Evolutionary conservation across 306 rosid genomes (phyloP).

Genomic region (Begonia peltatifolia): DNA sequence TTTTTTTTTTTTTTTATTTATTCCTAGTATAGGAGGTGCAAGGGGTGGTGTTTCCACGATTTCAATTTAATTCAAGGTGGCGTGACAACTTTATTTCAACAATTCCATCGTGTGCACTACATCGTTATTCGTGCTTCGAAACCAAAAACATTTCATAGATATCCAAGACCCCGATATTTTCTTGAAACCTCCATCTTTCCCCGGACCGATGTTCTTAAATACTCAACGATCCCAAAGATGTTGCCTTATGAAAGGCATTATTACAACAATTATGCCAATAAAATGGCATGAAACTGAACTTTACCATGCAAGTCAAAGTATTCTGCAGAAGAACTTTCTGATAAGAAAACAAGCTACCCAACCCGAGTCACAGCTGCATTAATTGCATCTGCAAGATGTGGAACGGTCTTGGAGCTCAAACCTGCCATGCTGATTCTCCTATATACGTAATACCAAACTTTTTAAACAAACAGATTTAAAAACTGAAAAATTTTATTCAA

Average conservation of each 20-base stretch:
- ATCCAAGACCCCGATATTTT: no score
- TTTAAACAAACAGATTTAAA: not conserved
- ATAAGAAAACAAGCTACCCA: conserved; percentile 11
- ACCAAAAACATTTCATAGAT: no score
- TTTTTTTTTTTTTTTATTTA: no score
- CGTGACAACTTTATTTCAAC: no score
- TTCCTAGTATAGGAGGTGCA: no score
- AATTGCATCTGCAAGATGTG: conserved; percentile 81
- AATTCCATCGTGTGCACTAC: no score
- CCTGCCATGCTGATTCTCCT: conserved; percentile 99
- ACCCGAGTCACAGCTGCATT: conserved; percentile 65
- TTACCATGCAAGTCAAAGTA: not conserved
- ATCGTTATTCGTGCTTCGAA: no score
- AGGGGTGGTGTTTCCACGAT: no score
- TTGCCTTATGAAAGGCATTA: not conserved
- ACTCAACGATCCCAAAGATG: no score
- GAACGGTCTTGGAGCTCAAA: conserved; percentile 77
- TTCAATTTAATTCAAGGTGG: no score
- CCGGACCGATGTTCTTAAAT: no score
- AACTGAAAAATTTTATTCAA: not conserved
- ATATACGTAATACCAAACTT: not conserved
- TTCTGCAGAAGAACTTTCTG: not conserved
- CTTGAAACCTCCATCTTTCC: no score
- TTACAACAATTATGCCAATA: conserved; percentile 22
- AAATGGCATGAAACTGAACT: conserved; percentile 3